Percentiles rank a stretch among this genome's conserved stretches.
Conservation (phyloP, 192 early-diverging fungal genomes). For the Rhizophagus prolifer region DNA sequence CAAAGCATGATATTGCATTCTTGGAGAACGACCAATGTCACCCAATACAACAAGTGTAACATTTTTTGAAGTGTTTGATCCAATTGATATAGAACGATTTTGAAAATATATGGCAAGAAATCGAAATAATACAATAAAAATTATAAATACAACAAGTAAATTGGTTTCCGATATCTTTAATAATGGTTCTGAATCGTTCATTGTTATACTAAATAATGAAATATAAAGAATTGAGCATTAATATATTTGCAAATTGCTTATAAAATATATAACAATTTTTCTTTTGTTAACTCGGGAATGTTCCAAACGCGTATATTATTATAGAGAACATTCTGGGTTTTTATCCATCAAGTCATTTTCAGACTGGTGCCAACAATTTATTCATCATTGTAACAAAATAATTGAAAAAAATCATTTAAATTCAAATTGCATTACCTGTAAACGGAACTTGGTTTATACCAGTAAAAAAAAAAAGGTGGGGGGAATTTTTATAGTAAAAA, state of each 20-base stretch:
- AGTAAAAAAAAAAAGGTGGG: too few relatives aligned
- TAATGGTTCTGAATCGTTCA: neutral
- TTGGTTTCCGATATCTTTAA: neutral
- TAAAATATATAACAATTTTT: neutral
- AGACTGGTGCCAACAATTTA: constrained; percentile 16
- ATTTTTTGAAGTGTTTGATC: neutral
- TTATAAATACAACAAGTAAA: neutral
- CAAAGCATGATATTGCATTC: constrained; percentile 90
- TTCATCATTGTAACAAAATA: constrained; percentile 1
- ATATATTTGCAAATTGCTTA: neutral
- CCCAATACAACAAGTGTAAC: constrained; percentile 68
- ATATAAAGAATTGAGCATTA: neutral
- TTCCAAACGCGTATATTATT: constrained; percentile 6
- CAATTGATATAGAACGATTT: neutral
- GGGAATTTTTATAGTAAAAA: too few relatives aligned
- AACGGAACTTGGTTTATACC: too few relatives aligned
- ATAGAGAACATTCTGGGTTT: neutral
- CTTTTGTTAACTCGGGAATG: neutral
- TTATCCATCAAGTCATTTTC: constrained; percentile 14
- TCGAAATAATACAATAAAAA: neutral
- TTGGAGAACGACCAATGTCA: constrained; percentile 82
- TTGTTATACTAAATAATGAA: too few relatives aligned
- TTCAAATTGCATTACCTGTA: too few relatives aligned
- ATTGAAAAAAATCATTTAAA: too few relatives aligned
- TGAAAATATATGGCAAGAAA: neutral